Percentiles rank a stretch among this genome's conserved stretches.
phyloP scores from a whole-genome alignment of 371 early-diverging fungal species.

The Actinomortierella wolfii region DNA sequence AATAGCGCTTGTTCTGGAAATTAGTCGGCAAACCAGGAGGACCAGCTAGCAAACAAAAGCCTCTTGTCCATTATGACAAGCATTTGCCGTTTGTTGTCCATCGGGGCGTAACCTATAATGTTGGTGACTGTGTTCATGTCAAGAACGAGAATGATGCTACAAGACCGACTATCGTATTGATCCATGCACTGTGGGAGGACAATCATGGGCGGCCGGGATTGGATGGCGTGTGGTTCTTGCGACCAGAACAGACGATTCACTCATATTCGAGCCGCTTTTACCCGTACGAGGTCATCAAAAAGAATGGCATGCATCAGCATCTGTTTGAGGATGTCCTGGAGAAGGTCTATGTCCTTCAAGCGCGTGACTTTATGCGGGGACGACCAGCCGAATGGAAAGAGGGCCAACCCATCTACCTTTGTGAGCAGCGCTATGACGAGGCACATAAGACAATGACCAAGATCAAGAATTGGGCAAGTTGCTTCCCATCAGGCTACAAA shows the following conservation, averaged over 20 bases:
- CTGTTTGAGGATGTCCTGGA: constrained; percentile 24
- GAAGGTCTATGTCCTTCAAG: constrained; percentile 26
- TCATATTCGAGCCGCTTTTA: constrained; percentile 44
- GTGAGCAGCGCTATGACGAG: constrained; percentile 43
- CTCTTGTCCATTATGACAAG: constrained; percentile 17
- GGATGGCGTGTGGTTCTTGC: constrained; percentile 39
- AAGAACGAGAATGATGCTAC: constrained; percentile 28
- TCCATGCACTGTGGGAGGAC: constrained; percentile 35
- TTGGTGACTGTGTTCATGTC: constrained; percentile 44
- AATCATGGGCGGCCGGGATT: constrained; percentile 23
- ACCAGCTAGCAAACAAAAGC: constrained; percentile 17
- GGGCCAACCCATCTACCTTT: constrained; percentile 38
- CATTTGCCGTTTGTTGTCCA: constrained; percentile 20
- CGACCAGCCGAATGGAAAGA: constrained; percentile 33
- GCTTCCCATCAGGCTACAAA: constrained; percentile 22
- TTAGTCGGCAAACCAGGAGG: constrained; percentile 33
- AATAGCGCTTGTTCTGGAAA: constrained; percentile 38
- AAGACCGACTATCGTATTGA: constrained; percentile 35
- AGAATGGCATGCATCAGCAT: constrained; percentile 31
- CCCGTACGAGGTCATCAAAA: constrained; percentile 35
- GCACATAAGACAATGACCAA: constrained; percentile 35
- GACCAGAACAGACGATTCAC: constrained; percentile 40
- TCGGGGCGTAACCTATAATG: constrained; percentile 14
- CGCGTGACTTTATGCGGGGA: constrained; percentile 32
- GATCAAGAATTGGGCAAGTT: constrained; percentile 44